Conservation (phyloP, 305 asterid species). For the Rubia peregrina region DNA sequence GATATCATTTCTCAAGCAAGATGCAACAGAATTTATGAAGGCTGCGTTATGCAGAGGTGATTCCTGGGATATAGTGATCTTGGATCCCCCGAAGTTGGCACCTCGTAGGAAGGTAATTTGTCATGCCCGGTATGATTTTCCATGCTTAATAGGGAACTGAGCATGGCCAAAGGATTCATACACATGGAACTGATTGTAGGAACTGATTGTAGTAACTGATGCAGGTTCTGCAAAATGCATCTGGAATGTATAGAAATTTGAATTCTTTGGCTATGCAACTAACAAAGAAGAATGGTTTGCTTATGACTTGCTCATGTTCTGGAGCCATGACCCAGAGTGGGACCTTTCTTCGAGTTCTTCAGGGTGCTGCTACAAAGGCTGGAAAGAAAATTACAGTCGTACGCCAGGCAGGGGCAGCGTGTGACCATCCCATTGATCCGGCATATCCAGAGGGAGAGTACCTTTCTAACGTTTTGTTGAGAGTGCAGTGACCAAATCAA, state of each 20-base stretch:
- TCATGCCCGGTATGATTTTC: slow-evolving; percentile 12
- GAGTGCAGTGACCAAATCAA: slow-evolving; percentile 34
- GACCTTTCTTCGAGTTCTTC: slow-evolving; percentile 56
- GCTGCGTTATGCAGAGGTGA: slow-evolving; percentile 58
- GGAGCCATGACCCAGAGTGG: slow-evolving; percentile 99
- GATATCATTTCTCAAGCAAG: slow-evolving; percentile 63
- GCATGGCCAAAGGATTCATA: neutral
- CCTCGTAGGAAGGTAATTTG: slow-evolving; percentile 66
- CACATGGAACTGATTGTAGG: too few species aligned
- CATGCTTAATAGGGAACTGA: neutral
- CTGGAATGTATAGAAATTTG: slow-evolving; percentile 92
- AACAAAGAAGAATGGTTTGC: slow-evolving; percentile 72
- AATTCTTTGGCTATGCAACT: slow-evolving; percentile 86
- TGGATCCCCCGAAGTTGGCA: slow-evolving; percentile 97
- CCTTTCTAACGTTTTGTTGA: slow-evolving; percentile 67
- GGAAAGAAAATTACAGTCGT: slow-evolving; percentile 64
- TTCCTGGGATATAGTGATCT: slow-evolving; percentile 82
- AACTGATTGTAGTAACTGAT: neutral
- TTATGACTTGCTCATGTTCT: slow-evolving; percentile 98
- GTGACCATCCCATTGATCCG: slow-evolving; percentile 86
- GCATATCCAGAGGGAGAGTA: slow-evolving; percentile 85
- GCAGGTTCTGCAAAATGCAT: slow-evolving; percentile 81
- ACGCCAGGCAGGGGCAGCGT: slow-evolving; percentile 80
- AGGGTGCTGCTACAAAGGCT: slow-evolving; percentile 82
- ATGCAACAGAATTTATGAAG: slow-evolving; percentile 82